Base-by-base conservation (phyloP, 306 rosid species). In the Phaseolus lunatus region DNA sequence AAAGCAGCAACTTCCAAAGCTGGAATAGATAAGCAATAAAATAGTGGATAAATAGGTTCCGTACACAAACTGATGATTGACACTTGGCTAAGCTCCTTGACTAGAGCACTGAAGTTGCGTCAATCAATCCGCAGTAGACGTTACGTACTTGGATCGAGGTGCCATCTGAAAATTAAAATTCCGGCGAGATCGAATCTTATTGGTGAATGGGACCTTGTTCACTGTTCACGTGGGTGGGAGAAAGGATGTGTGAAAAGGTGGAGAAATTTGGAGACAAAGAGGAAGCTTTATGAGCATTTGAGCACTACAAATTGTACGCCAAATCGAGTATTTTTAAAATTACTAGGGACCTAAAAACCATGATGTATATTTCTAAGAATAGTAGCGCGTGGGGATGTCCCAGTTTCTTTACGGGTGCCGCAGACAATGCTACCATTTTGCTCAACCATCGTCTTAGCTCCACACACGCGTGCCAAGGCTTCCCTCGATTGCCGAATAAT, bases 11-110 rank as follows among this genome's bases (percentile, higher is more conserved):
- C 72, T 44, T 82, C 75, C 82, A 31, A 69, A 47, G 88, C 70
- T 70, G 71, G 80, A 85, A 63, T 80, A 74, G 37, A 33, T n/a
- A 29, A 27, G 7, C 1, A 72, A 56, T 35, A 72, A 72, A 54
- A 2, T 2, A 43, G 5, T 11, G 0, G 2, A 16, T 48, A 7
- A 22, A 88, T 70, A 89, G 89, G 61, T 47, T 73, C 33, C 73
- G 88, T 35, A 41, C 81, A 18, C 27, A 89, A 77, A 70, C 83
- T 86, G 89, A 87, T 87, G 73, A 91, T 91, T 86, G 96, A 89
- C 96, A 91, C 90, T 88, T 91, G 96, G 83, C 49, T 57, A 45
- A 67, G 22, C 57, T 68, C 58, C 45, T 59, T 27, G 52, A 48
- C 45, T 29, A 33, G 57, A 70, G 70, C 78, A 70, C 73, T 43